These are phyloP conservation scores for Euphorbia peplus DNA, from an alignment of 345 rosid species.

Conservation along the genomic window DNA sequence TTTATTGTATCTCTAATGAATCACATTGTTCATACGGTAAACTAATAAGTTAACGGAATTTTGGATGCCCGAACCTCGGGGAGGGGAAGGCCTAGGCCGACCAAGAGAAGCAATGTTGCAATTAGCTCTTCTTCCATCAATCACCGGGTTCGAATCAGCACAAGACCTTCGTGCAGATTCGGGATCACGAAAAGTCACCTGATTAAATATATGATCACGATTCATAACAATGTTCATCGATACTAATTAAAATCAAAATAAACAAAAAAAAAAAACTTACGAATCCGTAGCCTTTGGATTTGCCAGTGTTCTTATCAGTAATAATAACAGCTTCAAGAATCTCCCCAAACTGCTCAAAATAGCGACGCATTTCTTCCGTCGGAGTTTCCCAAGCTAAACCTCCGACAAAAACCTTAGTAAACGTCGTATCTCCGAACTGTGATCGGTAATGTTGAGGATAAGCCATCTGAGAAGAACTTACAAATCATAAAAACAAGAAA, in stretches of 20 bases:
- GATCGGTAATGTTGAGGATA: conserved; percentile 74
- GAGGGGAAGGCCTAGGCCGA: conserved; percentile 78
- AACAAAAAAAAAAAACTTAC: conserved; percentile 43
- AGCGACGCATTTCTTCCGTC: conserved; percentile 70
- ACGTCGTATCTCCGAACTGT: conserved; percentile 88
- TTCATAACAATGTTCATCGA: not conserved
- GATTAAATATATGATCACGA: not conserved
- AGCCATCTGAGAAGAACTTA: conserved; percentile 39
- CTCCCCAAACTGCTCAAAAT: conserved; percentile 88
- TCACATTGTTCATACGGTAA: too few relatives aligned
- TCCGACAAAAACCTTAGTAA: conserved; percentile 85
- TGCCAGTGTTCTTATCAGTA: conserved; percentile 70
- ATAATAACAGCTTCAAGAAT: conserved; percentile 97
- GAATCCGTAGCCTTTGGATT: conserved; percentile 95
- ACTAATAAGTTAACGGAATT: too few relatives aligned
- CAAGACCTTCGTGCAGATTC: conserved; percentile 86
- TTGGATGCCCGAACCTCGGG: conserved; percentile 46
- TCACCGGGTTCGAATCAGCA: conserved; percentile 72
- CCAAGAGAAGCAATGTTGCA: conserved; percentile 91
- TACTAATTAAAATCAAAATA: not conserved
- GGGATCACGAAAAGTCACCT: conserved; percentile 91
- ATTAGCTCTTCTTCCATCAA: conserved; percentile 87
- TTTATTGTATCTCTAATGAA: too few relatives aligned
- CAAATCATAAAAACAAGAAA: conserved; percentile 15
- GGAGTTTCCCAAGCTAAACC: conserved; percentile 98